These are phyloP conservation scores for Nakataea oryzae DNA, from an alignment of 2,329 filamentous ascomycete genomes.

Conservation along the genomic window DNA sequence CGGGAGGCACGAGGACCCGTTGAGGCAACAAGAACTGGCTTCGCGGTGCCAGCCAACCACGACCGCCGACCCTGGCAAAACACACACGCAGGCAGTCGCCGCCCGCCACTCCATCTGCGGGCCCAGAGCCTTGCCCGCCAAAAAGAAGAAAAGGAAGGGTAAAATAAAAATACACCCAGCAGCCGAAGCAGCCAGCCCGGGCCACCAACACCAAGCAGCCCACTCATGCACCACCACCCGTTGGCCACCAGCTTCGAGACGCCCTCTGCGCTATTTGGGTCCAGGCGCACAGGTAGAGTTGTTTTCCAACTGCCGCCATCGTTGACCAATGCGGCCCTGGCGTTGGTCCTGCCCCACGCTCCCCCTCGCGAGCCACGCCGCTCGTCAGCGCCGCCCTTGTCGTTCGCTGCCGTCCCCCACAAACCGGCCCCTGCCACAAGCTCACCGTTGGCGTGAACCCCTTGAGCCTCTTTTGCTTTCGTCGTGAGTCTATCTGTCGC, in stretches of 20 bases:
- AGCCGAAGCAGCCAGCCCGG: no score
- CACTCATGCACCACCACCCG: background rate
- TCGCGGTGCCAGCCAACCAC: background rate
- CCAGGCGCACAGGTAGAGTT: no score
- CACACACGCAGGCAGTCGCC: background rate
- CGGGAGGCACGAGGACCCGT: background rate
- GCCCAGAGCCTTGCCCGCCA: no score
- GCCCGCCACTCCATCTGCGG: no score
- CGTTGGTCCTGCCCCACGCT: background rate
- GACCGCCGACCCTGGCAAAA: background rate
- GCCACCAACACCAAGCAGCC: background rate
- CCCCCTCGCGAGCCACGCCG: background rate
- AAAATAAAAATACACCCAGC: no score
- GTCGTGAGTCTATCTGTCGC: background rate
- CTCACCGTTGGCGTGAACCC: background rate
- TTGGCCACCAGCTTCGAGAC: background rate
- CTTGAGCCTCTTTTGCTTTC: background rate
- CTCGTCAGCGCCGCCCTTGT: background rate
- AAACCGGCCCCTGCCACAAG: background rate
- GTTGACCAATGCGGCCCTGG: background rate
- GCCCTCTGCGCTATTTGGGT: background rate
- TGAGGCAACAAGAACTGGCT: background rate
- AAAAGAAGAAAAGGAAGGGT: no score
- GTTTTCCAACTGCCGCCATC: background rate
- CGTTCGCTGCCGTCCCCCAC: background rate